phyloP scores from a whole-genome alignment of 768 basidiomycete species.

The Basidioascus undulatus region DNA sequence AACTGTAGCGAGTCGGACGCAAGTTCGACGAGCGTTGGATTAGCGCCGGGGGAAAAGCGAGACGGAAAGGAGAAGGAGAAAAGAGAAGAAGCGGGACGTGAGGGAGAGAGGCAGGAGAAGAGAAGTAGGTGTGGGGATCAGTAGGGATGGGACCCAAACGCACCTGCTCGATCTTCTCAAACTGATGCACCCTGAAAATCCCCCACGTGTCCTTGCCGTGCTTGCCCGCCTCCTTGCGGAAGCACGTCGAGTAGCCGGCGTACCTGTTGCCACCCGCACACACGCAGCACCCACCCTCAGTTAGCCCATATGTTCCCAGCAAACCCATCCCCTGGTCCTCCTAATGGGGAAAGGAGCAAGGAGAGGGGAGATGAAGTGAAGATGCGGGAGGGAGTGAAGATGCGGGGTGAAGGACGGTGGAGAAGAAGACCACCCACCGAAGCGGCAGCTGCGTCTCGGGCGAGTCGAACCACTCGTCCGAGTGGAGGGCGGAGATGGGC shows the following conservation, averaged over 20 bases:
- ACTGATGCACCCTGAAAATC: slow-evolving; percentile 98
- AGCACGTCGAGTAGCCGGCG: slow-evolving; percentile 54
- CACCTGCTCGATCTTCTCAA: slow-evolving; percentile 79
- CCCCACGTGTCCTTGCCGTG: slow-evolving; percentile 98
- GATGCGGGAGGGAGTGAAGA: slow-evolving; percentile 29
- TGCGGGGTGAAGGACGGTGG: neutral
- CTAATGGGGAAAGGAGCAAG: neutral
- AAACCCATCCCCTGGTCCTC: neutral
- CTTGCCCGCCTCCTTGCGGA: slow-evolving; percentile 95
- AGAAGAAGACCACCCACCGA: slow-evolving; percentile 25
- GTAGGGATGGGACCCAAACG: neutral
- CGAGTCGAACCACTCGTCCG: slow-evolving; percentile 92
- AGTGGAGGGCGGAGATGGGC: slow-evolving; percentile 85
- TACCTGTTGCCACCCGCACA: slow-evolving; percentile 14
- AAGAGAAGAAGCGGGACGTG: too few relatives aligned
- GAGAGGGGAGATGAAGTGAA: slow-evolving; percentile 39
- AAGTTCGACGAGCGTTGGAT: too few relatives aligned
- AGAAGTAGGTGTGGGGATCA: neutral
- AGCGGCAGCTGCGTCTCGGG: slow-evolving; percentile 81
- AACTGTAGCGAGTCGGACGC: too few relatives aligned
- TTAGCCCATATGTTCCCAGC: too few relatives aligned
- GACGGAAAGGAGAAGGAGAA: neutral
- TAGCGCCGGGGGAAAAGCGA: too few relatives aligned
- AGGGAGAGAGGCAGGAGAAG: too few relatives aligned
- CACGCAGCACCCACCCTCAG: neutral